A percentile compares a stretch with the other conserved stretches of the same genome.
phyloP scores from a whole-genome alignment of 2,329 filamentous ascomycete genomes.

The Berkeleyomyces rouxiae region DNA sequence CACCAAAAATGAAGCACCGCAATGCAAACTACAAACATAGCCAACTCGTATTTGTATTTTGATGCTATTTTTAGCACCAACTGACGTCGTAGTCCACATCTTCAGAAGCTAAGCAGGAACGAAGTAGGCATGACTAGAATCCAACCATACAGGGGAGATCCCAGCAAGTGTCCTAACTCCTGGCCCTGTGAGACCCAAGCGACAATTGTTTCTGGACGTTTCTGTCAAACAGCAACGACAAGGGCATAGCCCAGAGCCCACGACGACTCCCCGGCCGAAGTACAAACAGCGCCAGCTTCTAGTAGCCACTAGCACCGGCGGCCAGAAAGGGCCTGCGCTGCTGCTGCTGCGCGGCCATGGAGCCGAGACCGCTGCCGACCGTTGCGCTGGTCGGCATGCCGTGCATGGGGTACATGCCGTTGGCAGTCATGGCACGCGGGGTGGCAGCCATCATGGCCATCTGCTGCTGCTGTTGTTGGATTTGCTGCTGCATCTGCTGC shows the following conservation, averaged over 20 bases:
- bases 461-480: slow-evolving; percentile 18
- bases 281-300: not conserved
- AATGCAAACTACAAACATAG: not conserved
- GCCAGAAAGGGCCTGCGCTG: not conserved
- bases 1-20: not conserved
- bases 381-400: not conserved
- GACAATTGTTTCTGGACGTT: too few relatives aligned
- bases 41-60: not conserved
- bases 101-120: not conserved
- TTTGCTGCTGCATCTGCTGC: slow-evolving; percentile 15
- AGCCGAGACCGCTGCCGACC: not conserved
- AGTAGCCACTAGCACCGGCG: not conserved
- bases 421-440: not conserved
- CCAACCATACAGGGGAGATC: not conserved
- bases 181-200: too few relatives aligned
- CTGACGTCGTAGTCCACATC: not conserved
- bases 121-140: not conserved
- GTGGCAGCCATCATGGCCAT: slow-evolving; percentile 16
- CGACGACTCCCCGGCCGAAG: too few relatives aligned
- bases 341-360: not conserved
- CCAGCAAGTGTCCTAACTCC: too few relatives aligned
- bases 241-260: too few relatives aligned
- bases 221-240: too few relatives aligned
- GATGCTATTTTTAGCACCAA: not conserved
- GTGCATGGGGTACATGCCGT: not conserved